A percentile compares a stretch with the other conserved stretches of the same genome.
These are phyloP conservation scores for Pseudocercospora fijiensis DNA, from an alignment of 2,329 filamentous ascomycete species.

Conservation along the genomic window DNA sequence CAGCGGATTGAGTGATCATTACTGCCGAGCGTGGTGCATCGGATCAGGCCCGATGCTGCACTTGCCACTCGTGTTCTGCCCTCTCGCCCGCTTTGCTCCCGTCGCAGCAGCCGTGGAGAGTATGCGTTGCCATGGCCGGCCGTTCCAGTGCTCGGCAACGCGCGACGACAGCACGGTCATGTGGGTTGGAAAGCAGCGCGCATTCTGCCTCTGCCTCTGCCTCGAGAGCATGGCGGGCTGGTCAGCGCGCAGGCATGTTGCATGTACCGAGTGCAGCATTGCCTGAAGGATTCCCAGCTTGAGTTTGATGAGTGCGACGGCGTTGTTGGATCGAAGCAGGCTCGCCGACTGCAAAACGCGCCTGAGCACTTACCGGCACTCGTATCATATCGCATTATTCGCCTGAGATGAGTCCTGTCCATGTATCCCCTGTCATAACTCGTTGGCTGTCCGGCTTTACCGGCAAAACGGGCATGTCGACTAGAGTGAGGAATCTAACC, in stretches of 20 bases:
- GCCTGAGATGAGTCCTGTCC: background rate
- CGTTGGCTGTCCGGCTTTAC: too few relatives aligned
- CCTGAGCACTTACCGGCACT: background rate
- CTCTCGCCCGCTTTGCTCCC: background rate
- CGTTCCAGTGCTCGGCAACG: background rate
- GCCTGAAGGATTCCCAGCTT: conserved; percentile 1
- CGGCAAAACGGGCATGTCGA: too few relatives aligned
- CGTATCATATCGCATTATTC: too few relatives aligned
- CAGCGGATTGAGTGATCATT: too few relatives aligned
- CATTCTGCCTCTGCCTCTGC: background rate
- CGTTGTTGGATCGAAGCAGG: conserved; percentile 1
- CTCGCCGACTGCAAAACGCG: background rate
- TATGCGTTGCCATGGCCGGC: background rate
- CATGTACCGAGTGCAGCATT: background rate
- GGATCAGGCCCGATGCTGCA: background rate
- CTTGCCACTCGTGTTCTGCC: background rate
- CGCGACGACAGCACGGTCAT: too few relatives aligned
- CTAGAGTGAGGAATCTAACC: too few relatives aligned
- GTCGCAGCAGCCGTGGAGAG: background rate
- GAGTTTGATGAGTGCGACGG: background rate
- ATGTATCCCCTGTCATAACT: too few relatives aligned
- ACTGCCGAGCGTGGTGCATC: background rate
- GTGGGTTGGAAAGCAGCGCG: background rate
- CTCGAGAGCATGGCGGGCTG: background rate
- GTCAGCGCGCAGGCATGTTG: background rate